phyloP scores from a whole-genome alignment of 495 filamentous ascomycete genomes.

The Pyronema domesticum region DNA sequence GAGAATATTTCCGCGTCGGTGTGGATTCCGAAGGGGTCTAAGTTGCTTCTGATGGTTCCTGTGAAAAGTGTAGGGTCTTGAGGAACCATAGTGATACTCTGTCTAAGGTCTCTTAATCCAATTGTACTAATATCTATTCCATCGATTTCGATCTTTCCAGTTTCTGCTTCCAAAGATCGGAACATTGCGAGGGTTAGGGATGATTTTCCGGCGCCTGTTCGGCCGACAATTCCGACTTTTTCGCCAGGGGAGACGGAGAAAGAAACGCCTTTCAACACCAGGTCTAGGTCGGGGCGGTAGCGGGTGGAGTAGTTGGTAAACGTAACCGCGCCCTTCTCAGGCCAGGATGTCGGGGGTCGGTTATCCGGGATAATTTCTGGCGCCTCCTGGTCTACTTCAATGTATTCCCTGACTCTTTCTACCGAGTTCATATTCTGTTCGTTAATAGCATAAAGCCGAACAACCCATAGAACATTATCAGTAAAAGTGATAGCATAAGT shows the following conservation, averaged over 20 bases:
- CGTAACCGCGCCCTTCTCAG: slow-evolving; percentile 64
- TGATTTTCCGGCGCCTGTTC: slow-evolving; percentile 94
- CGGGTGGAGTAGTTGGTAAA: slow-evolving; percentile 78
- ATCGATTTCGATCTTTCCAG: slow-evolving; percentile 79
- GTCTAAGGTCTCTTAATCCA: slow-evolving; percentile 76
- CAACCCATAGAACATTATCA: slow-evolving; percentile 93
- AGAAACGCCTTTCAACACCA: slow-evolving; percentile 62
- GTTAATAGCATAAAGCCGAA: slow-evolving; percentile 82
- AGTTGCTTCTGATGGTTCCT: slow-evolving; percentile 83
- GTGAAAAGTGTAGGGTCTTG: slow-evolving; percentile 97
- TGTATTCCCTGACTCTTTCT: slow-evolving; percentile 93
- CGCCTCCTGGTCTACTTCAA: slow-evolving; percentile 92
- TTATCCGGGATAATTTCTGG: slow-evolving; percentile 57
- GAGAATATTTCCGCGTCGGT: slow-evolving; percentile 83
- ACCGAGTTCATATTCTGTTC: slow-evolving; percentile 98
- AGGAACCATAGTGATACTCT: slow-evolving; percentile 92
- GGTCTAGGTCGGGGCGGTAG: slow-evolving; percentile 73
- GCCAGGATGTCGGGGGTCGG: slow-evolving; percentile 64
- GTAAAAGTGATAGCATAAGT: slow-evolving; percentile 98
- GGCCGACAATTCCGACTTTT: slow-evolving; percentile 91
- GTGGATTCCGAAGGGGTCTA: slow-evolving; percentile 85
- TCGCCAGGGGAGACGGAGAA: slow-evolving; percentile 76
- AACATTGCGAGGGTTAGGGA: slow-evolving; percentile 92
- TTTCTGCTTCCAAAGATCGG: slow-evolving; percentile 83
- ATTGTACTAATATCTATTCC: slow-evolving; percentile 74